Conservation (phyloP, 768 basidiomycete genomes). For the Ephemerocybe angulata region DNA sequence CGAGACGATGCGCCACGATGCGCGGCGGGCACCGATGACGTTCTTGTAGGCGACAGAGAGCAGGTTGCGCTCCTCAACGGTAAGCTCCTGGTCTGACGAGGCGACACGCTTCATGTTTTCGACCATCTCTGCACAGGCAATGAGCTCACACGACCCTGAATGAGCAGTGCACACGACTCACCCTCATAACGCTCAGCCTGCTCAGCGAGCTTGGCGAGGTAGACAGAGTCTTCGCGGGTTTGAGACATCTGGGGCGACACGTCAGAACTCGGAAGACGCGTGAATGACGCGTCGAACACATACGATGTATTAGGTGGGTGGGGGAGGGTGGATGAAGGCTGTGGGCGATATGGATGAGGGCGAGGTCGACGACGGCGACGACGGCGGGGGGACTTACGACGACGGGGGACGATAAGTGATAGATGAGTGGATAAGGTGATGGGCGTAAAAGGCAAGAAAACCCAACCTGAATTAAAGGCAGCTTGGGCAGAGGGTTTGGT, state of each 20-base stretch:
- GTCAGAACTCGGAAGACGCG: constrained; percentile 34
- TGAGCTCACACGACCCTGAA: constrained; percentile 11
- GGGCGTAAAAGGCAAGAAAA: constrained; percentile 46
- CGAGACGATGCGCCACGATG: constrained; percentile 96
- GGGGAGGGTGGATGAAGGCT: constrained; percentile 21
- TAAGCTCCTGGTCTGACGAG: constrained; percentile 95
- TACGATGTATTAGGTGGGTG: constrained; percentile 37
- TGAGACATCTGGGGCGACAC: constrained; percentile 61
- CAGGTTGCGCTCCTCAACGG: constrained; percentile 97
- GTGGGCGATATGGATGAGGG: constrained; percentile 9
- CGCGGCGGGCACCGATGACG: constrained; percentile 96
- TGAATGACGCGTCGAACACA: constrained; percentile 36
- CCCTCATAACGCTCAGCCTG: constrained; percentile 99
- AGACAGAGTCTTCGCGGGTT: constrained; percentile 94
- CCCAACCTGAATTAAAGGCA: constrained; percentile 60
- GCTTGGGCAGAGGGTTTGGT: constrained; percentile 67
- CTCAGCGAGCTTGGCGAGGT: constrained; percentile 99
- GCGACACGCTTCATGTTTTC: constrained; percentile 99
- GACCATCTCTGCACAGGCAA: constrained; percentile 74
- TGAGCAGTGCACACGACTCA: constrained; percentile 26
- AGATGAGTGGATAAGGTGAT: constrained; percentile 41
- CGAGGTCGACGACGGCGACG: constrained; percentile 29
- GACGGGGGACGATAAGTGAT: constrained; percentile 38
- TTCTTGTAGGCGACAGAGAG: constrained; percentile 99
- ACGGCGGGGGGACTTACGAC: constrained; percentile 39